Percentiles rank a stretch among this genome's conserved stretches.
Evolutionary conservation across 768 basidiomycete species (phyloP).

Genomic region (Podaxis sp.): DNA sequence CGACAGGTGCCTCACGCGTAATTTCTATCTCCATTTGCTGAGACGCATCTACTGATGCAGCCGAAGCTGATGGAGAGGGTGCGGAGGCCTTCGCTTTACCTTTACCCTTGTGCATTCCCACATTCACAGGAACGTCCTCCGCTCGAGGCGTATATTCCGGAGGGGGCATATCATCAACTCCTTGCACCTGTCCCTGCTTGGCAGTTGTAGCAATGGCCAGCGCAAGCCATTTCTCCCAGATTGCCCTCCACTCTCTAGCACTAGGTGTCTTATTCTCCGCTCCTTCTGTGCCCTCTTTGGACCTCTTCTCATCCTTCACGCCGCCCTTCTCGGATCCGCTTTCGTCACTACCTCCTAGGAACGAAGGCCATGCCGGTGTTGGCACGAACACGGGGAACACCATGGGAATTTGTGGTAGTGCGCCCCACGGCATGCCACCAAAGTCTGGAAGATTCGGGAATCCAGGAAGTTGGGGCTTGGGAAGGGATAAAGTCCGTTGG

Average conservation of each 20-base stretch:
- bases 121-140: constrained; percentile 1
- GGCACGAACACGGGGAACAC: constrained; percentile 81
- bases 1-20: constrained; percentile 13
- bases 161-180: constrained; percentile 52
- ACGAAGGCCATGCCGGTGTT: constrained; percentile 57
- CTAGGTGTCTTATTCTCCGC: constrained; percentile 35
- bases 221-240: constrained; percentile 76
- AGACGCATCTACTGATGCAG: background rate
- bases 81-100: background rate
- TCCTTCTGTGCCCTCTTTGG: constrained; percentile 28
- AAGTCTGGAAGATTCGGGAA: constrained; percentile 57
- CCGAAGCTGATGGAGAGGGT: background rate
- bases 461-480: constrained; percentile 53
- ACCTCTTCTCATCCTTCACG: constrained; percentile 17
- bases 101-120: background rate
- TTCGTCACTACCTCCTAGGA: constrained; percentile 44
- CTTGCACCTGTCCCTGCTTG: constrained; percentile 24
- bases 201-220: constrained; percentile 47
- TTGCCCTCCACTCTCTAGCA: constrained; percentile 56
- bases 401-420: constrained; percentile 64
- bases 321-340: constrained; percentile 7
- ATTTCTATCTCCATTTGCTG: constrained; percentile 12
- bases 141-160: constrained; percentile 71
- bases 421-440: constrained; percentile 50
- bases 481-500: constrained; percentile 65